A percentile compares a stretch with the other conserved stretches of the same genome.
Conservation (phyloP, 306 rosid genomes). For the Cucurbita pepo region DNA sequence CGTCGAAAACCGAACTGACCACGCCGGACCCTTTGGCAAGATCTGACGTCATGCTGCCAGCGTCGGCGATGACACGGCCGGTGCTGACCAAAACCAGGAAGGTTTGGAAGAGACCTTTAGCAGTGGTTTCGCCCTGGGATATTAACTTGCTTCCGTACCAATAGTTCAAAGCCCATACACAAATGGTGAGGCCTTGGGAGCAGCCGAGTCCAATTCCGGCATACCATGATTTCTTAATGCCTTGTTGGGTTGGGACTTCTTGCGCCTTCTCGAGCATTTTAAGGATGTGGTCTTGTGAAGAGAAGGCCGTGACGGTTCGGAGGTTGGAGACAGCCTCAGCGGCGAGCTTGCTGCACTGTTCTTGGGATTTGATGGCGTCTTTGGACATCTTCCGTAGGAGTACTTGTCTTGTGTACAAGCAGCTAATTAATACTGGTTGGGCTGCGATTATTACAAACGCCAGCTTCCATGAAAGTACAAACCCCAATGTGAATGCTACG, state of each 20-base stretch:
- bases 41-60: slow-evolving; percentile 82
- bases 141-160: slow-evolving; percentile 75
- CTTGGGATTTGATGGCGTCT: slow-evolving; percentile 55
- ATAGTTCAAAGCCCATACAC: slow-evolving; percentile 62
- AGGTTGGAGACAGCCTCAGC: slow-evolving; percentile 88
- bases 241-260: slow-evolving; percentile 47
- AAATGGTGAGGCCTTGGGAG: slow-evolving; percentile 35
- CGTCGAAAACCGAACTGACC: slow-evolving; percentile 53
- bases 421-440: slow-evolving; percentile 50
- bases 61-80: slow-evolving; percentile 78
- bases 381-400: slow-evolving; percentile 42
- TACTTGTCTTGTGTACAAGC: slow-evolving; percentile 68
- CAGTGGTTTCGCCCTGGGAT: slow-evolving; percentile 21
- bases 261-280: slow-evolving; percentile 70
- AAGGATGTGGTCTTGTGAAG: slow-evolving; percentile 61
- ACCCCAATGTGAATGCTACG: slow-evolving; percentile 65
- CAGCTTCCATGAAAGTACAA: slow-evolving; percentile 68
- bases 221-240: slow-evolving; percentile 57
- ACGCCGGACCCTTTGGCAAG: slow-evolving; percentile 60
- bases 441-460: slow-evolving; percentile 65
- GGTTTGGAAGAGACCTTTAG: slow-evolving; percentile 51
- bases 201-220: slow-evolving; percentile 72
- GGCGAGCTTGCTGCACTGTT: slow-evolving; percentile 61
- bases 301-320: slow-evolving; percentile 64
- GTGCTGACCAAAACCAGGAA: slow-evolving; percentile 65